A percentile compares a stretch with the other conserved stretches of the same genome.
Evolutionary conservation across 2,329 filamentous ascomycete genomes (phyloP).

Genomic region (Ophiocordyceps robertsii): DNA sequence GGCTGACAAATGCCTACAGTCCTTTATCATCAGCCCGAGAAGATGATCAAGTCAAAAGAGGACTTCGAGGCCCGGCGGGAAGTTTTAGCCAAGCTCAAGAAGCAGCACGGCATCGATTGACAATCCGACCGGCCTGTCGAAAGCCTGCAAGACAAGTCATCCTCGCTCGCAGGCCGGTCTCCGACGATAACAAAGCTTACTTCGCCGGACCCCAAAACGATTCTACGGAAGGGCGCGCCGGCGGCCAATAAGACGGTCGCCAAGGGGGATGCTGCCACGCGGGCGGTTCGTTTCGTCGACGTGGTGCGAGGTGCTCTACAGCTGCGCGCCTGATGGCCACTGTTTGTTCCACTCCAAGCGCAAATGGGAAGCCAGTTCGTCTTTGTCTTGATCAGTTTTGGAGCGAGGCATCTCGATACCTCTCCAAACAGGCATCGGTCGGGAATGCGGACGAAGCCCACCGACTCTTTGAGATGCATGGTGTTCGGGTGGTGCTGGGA

Average conservation of each 20-base stretch:
- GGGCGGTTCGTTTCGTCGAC: conserved; percentile 28
- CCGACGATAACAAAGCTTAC: conserved; percentile 28
- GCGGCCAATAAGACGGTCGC: conserved; percentile 18
- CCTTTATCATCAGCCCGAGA: conserved; percentile 52
- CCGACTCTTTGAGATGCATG: too few species aligned
- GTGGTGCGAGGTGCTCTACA: conserved; percentile 21
- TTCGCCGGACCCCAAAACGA: conserved; percentile 28
- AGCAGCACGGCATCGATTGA: conserved; percentile 98
- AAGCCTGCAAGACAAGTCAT: conserved; percentile 28
- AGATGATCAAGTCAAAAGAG: conserved; percentile 72
- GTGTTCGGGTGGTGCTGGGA: too few species aligned
- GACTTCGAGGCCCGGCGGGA: conserved; percentile 89
- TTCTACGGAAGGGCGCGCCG: conserved; percentile 28
- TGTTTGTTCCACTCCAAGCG: background rate
- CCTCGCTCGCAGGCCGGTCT: conserved; percentile 50
- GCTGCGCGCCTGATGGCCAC: conserved; percentile 22
- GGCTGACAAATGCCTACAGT: conserved; percentile 22
- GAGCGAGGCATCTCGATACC: too few species aligned
- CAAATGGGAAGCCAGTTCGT: too few species aligned
- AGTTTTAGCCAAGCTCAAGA: conserved; percentile 96
- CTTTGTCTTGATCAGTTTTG: too few species aligned
- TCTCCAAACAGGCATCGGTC: too few species aligned
- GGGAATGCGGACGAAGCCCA: too few species aligned
- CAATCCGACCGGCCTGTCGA: conserved; percentile 59
- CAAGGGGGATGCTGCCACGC: conserved; percentile 22